Base-by-base conservation (phyloP, 2,329 filamentous ascomycete species). In the Colletotrichum costaricense region DNA sequence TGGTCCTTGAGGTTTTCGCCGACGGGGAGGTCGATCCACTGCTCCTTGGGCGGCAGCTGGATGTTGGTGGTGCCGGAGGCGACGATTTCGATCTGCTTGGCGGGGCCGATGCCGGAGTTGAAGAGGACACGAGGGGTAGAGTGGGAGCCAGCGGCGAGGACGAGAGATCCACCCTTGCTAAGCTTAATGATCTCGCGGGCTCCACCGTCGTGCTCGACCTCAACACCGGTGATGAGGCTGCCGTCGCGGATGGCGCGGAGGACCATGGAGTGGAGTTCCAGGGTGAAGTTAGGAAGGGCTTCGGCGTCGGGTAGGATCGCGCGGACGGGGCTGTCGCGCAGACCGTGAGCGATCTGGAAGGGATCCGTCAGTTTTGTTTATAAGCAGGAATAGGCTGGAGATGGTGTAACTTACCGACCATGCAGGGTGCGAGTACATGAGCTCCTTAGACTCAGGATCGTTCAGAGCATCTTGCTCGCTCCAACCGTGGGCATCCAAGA, bases 121-220 rank as follows among this genome's bases (percentile, higher is more conserved):
- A 89, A 89, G 5, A 92, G 85, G 1, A 92, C 78, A 54, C 89
- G 86, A 1, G 89, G 88, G 0, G 88, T 88, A 77, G 90, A 88
- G 79, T 88, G 88, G 0, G 86, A 82, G 14, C 89, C 89, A 5
- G 80, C 77, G 0, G 78, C 78, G 3, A 84, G 78, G 2, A 78
- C 83, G 8, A 83, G 82, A 74, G 79, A 73, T 71, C 73, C 73
- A 35, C 46, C 66, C 42, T 63, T 24, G 14, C 67, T 35, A 22
- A 77, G 57, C 58, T 75, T 74, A 67, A 80, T 72, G 59, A 67
- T 67, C 67, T 76, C 58, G 28, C 68, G 66, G 4, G 56, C 56
- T 16, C 71, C 74, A 12, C 26, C 24, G 7, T 64, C 54, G 33
- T 67, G 67, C 72, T 77, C 72, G 22, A 77, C 76, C 64, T 77